Conservation (phyloP, 352 stramenopile species). For the Phytophthora kernoviae region DNA sequence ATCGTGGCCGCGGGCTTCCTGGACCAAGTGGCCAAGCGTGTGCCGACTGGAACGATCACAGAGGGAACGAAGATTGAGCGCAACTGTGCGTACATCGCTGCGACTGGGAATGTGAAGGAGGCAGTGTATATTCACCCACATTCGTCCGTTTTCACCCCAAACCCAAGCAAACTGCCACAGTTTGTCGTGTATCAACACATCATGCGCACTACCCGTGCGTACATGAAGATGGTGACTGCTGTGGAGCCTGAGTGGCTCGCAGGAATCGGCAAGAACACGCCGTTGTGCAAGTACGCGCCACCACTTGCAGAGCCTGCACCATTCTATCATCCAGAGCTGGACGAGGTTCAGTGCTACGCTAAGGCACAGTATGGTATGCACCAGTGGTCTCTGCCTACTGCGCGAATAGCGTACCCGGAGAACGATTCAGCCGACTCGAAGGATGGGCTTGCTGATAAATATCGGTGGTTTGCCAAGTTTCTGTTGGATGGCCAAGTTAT, state of each 20-base stretch:
- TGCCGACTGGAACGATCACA: slow-evolving; percentile 70
- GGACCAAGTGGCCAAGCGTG: slow-evolving; percentile 83
- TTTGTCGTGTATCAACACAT: slow-evolving; percentile 86
- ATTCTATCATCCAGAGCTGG: slow-evolving; percentile 56
- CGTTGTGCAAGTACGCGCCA: slow-evolving; percentile 70
- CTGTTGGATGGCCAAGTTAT: slow-evolving; percentile 76
- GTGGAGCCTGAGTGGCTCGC: slow-evolving; percentile 97
- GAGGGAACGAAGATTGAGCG: slow-evolving; percentile 84
- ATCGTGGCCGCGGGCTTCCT: slow-evolving; percentile 83
- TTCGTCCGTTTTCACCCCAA: slow-evolving; percentile 79
- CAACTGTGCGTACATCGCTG: slow-evolving; percentile 80
- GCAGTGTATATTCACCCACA: slow-evolving; percentile 87
- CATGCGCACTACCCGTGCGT: slow-evolving; percentile 79
- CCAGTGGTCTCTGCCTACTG: slow-evolving; percentile 67
- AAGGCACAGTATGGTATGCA: slow-evolving; percentile 78
- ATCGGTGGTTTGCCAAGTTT: slow-evolving; percentile 87
- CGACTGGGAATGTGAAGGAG: slow-evolving; percentile 60
- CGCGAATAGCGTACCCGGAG: slow-evolving; percentile 61
- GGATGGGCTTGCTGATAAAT: slow-evolving; percentile 51
- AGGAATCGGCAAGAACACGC: slow-evolving; percentile 75
- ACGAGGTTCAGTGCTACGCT: slow-evolving; percentile 81
- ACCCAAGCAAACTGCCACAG: slow-evolving; percentile 62
- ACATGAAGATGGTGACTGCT: slow-evolving; percentile 98
- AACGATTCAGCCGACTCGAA: slow-evolving; percentile 32
- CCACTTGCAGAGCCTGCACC: slow-evolving; percentile 66